phyloP scores from a whole-genome alignment of 106 monocot species.

The Dendrobium chrysotoxum region DNA sequence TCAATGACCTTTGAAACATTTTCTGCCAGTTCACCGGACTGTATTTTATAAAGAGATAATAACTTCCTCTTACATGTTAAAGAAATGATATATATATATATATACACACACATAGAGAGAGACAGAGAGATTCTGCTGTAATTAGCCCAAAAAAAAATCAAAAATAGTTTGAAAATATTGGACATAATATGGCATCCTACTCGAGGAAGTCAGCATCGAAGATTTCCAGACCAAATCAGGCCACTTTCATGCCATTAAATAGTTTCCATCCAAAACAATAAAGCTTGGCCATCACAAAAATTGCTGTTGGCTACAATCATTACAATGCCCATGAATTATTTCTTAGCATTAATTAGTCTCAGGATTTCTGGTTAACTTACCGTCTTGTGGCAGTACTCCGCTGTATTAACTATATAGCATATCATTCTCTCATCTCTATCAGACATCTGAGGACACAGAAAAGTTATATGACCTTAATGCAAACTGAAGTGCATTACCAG shows the following conservation, averaged over 20 bases:
- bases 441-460: conserved; percentile 53
- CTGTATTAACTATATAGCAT: conserved; percentile 96
- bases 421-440: conserved; percentile 95
- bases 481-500: background rate
- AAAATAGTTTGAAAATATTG: background rate
- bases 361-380: conserved; percentile 28
- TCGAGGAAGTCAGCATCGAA: background rate
- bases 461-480: conserved; percentile 7
- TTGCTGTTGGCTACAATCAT: background rate
- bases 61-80: background rate
- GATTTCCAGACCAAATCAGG: too few relatives aligned
- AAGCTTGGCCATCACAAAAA: too few relatives aligned
- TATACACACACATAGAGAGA: too few relatives aligned
- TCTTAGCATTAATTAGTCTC: background rate
- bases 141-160: background rate
- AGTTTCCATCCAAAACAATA: too few relatives aligned
- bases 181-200: background rate
- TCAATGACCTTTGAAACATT: conserved; percentile 96
- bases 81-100: background rate
- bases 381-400: conserved; percentile 96
- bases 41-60: conserved; percentile 8
- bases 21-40: conserved; percentile 98
- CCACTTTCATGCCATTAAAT: background rate
- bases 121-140: background rate
- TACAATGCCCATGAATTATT: background rate